phyloP scores from a whole-genome alignment of 345 rosid genomes.

The Bruguiera gymnorhiza region DNA sequence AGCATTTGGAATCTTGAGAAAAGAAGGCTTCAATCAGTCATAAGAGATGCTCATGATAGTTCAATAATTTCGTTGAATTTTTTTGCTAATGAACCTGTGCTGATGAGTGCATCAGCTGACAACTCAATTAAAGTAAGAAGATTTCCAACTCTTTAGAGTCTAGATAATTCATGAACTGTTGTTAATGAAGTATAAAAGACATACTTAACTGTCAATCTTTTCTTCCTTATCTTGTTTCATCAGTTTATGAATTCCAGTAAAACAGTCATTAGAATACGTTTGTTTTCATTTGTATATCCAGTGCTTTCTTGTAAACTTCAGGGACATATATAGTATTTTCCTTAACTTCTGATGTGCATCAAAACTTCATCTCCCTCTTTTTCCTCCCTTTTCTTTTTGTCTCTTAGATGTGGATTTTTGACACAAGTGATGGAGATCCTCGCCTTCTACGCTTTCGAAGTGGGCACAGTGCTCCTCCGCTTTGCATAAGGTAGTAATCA shows the following conservation, averaged over 20 bases:
- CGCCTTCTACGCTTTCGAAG: constrained; percentile 90
- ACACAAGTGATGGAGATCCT: constrained; percentile 92
- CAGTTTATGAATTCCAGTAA: too few species aligned
- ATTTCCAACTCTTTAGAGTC: background rate
- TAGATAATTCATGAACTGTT: too few species aligned
- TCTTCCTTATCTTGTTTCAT: too few species aligned
- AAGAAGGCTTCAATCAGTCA: constrained; percentile 78
- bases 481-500: constrained; percentile 68
- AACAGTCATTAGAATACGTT: too few species aligned
- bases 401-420: constrained; percentile 92
- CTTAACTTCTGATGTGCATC: background rate
- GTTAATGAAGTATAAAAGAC: too few species aligned
- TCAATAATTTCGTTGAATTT: constrained; percentile 75
- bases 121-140: constrained; percentile 82
- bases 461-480: constrained; percentile 99
- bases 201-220: too few species aligned
- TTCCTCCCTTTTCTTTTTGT: background rate
- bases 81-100: constrained; percentile 93
- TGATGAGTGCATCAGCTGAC: constrained; percentile 91
- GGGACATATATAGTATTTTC: background rate
- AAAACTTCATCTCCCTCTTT: background rate
- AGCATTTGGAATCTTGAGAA: constrained; percentile 98
- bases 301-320: too few species aligned
- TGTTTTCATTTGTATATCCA: too few species aligned
- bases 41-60: constrained; percentile 91